Base-by-base conservation (phyloP, 2,329 filamentous ascomycete genomes). In the Colletotrichum sp. region DNA sequence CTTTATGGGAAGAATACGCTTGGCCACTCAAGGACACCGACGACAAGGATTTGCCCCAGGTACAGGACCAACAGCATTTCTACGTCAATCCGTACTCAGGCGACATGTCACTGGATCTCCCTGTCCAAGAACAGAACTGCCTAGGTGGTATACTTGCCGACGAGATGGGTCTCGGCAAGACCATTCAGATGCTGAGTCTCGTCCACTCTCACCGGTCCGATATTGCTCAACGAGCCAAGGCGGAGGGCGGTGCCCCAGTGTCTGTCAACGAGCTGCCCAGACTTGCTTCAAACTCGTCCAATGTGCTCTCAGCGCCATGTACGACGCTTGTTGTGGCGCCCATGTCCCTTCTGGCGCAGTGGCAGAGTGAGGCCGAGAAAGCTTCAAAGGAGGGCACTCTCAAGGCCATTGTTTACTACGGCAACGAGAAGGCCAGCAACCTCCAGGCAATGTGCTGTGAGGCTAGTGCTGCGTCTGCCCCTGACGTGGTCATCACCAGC, bases 71-170 rank as follows among this genome's bases (percentile, higher is more conserved):
- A 77, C 83, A 90, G 9, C 91, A 90, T 73, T 99, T 99, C 79
- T 99, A 98, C 78, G 93, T 98, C 78, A 99, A 99, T 78, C 96
- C 96, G 0, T 99, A 99, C 82, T 98, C 96, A 8, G 97, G 97
- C 11, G 96, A 98, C 78, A 86, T 99, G 66, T 97, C 95, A 3
- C 86, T 98, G 0, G 92, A 98, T 8, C 99, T 99, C 77, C 97
- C 97, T 1, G 90, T 92, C 4, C 97, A 99, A 81, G 95, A 98
- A 79, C 97, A 98, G 80, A 95, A 97, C 81, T 99, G 97, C 77
- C 87, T 98, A 0, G 97, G 97, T 58, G 97, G 97, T 8, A 94
- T 99, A 71, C 86, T 99, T 55, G 97, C 97, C 11, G 97, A 99
- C 79, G 94, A 98, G 83, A 99, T 99, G 97, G 97, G 97, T 61